These are phyloP conservation scores for Sclerotinia trifoliorum DNA, from an alignment of 2,329 filamentous ascomycete species.

Conservation along the genomic window DNA sequence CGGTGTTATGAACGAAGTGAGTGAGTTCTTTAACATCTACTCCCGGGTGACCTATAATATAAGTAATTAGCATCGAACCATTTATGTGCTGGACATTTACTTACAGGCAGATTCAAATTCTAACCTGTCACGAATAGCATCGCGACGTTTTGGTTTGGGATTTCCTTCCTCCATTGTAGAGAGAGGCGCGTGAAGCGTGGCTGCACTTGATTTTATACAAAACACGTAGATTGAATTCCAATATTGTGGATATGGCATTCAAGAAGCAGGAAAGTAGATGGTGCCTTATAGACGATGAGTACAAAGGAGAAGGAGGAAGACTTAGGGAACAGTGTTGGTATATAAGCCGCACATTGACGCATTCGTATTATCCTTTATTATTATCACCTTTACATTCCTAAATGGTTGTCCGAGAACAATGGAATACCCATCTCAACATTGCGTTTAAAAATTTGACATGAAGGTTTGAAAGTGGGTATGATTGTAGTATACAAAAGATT, in stretches of 20 bases:
- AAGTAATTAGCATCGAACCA: not conserved
- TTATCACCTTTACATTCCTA: not conserved
- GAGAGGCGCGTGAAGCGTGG: not conserved
- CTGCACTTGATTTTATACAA: not conserved
- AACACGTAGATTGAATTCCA: not conserved
- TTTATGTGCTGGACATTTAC: not conserved
- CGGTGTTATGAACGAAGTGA: not conserved
- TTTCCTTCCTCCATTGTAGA: not conserved
- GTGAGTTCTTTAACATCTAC: not conserved
- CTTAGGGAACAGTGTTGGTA: not conserved
- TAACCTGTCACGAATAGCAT: not conserved
- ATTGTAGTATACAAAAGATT: too few species aligned
- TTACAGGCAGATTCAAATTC: conserved; percentile 1
- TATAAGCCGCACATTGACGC: not conserved
- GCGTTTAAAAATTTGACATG: not conserved
- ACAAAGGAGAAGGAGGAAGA: not conserved
- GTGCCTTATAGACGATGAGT: not conserved
- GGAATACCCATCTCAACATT: not conserved
- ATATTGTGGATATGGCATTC: not conserved
- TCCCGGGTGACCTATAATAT: not conserved
- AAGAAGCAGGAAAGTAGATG: not conserved
- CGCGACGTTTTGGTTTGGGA: not conserved
- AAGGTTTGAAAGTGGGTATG: not conserved
- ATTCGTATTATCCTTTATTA: not conserved
- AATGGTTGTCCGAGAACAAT: too few species aligned